These are phyloP conservation scores for Fusarium miscanthi DNA, from an alignment of 2,329 filamentous ascomycete species.

Conservation along the genomic window DNA sequence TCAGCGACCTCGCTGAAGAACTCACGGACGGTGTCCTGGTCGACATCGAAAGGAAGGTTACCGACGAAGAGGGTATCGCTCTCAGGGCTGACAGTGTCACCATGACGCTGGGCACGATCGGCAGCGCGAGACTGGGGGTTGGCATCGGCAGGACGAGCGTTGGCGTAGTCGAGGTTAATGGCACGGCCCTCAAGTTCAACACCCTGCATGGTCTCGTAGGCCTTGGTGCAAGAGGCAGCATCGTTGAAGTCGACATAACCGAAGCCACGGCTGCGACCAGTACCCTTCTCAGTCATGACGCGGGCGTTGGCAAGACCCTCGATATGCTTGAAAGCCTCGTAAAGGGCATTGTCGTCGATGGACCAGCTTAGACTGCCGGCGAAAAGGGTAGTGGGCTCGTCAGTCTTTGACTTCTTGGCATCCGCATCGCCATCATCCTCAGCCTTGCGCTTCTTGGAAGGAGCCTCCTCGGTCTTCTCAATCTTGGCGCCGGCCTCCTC, in stretches of 20 bases:
- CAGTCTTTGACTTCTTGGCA: conserved; percentile 76
- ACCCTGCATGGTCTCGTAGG: conserved; percentile 79
- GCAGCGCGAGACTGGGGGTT: conserved; percentile 67
- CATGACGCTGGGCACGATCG: conserved; percentile 75
- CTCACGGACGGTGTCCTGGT: conserved; percentile 78
- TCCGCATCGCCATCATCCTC: conserved; percentile 60
- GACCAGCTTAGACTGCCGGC: conserved; percentile 92
- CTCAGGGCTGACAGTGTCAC: conserved; percentile 82
- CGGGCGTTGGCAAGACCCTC: conserved; percentile 78
- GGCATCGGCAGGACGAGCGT: conserved; percentile 68
- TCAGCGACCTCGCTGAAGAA: conserved; percentile 78
- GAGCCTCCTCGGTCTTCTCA: conserved; percentile 52
- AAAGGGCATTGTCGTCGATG: conserved; percentile 84
- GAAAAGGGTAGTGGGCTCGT: conserved; percentile 75
- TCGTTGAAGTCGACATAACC: conserved; percentile 90
- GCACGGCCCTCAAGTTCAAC: conserved; percentile 78
- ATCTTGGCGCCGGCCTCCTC: conserved; percentile 51
- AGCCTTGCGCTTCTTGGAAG: conserved; percentile 61
- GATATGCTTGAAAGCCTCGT: conserved; percentile 83
- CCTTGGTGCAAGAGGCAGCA: conserved; percentile 74
- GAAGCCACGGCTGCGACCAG: conserved; percentile 88
- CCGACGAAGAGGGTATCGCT: conserved; percentile 91
- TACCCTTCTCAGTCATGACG: conserved; percentile 84
- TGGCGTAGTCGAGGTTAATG: conserved; percentile 84
- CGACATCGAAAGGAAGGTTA: conserved; percentile 87